These are phyloP conservation scores for Ustilago trichophora DNA, from an alignment of 1,284 basidiomycete species.

Conservation along the genomic window DNA sequence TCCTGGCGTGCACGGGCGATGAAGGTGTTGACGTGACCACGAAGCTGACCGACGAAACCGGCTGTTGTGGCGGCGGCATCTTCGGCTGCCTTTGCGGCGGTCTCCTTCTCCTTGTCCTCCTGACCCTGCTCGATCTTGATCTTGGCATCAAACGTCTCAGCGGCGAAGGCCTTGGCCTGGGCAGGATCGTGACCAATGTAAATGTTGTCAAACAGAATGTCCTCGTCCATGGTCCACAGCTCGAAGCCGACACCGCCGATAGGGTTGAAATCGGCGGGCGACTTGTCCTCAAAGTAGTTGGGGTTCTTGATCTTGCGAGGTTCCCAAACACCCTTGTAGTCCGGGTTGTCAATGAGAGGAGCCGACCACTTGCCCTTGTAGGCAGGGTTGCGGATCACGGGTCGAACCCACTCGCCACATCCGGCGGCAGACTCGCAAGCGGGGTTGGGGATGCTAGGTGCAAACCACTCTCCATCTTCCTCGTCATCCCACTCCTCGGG, in stretches of 20 bases:
- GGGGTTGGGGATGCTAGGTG: constrained; percentile 77
- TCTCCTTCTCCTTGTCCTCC: constrained; percentile 47
- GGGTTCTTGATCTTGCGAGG: constrained; percentile 75
- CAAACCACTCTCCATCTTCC: constrained; percentile 98
- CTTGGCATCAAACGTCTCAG: constrained; percentile 61
- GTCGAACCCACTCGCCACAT: constrained; percentile 90
- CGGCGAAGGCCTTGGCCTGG: constrained; percentile 56
- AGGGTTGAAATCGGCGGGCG: constrained; percentile 78
- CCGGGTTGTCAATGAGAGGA: constrained; percentile 76
- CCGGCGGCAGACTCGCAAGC: constrained; percentile 90
- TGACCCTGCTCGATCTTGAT: constrained; percentile 59
- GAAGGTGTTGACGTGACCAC: constrained; percentile 42
- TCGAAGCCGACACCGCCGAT: constrained; percentile 65
- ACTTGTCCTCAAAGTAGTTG: constrained; percentile 85
- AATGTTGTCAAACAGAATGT: constrained; percentile 66
- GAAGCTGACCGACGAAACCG: constrained; percentile 40
- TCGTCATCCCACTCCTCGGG: constrained; percentile 99
- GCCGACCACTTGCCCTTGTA: constrained; percentile 98
- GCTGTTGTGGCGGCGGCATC: constrained; percentile 15
- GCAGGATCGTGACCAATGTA: constrained; percentile 62
- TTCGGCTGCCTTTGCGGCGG: constrained; percentile 32
- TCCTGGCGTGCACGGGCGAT: constrained; percentile 46
- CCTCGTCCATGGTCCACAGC: constrained; percentile 66
- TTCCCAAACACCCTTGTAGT: constrained; percentile 62
- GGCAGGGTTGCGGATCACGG: constrained; percentile 92